Percentiles rank a stretch among this genome's conserved stretches.
These are phyloP conservation scores for Ramularia collo-cygni DNA, from an alignment of 2,329 filamentous ascomycete genomes.

Conservation along the genomic window DNA sequence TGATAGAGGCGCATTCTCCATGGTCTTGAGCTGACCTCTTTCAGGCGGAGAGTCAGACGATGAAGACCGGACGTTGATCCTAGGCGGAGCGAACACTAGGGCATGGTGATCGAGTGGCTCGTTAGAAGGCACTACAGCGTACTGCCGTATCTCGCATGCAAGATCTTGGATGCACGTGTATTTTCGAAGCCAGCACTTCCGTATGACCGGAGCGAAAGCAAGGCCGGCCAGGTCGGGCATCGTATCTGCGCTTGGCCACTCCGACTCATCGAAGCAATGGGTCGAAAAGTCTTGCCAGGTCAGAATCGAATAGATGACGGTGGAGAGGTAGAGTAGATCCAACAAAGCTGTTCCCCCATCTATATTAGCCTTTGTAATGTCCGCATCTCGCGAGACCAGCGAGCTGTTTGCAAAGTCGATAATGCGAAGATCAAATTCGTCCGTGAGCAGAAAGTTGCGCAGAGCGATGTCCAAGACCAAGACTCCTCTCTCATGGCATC, in stretches of 20 bases:
- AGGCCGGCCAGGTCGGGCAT: slow-evolving; percentile 9
- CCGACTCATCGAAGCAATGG: slow-evolving; percentile 7
- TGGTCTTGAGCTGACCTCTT: background rate
- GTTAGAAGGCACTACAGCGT: slow-evolving; percentile 5
- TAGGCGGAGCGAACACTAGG: slow-evolving; percentile 1
- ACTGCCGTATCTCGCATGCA: slow-evolving; percentile 5
- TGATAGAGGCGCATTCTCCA: background rate
- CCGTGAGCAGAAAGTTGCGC: slow-evolving; percentile 12
- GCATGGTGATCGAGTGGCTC: slow-evolving; percentile 4
- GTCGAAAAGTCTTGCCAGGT: slow-evolving; percentile 10
- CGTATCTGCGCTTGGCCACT: slow-evolving; percentile 10
- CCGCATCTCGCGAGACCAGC: slow-evolving; percentile 6
- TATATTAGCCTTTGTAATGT: slow-evolving; percentile 9
- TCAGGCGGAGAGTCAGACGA: slow-evolving; percentile 9
- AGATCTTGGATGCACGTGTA: slow-evolving; percentile 12
- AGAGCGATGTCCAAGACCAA: slow-evolving; percentile 14
- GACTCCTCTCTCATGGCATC: slow-evolving; percentile 12
- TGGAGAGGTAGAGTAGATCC: slow-evolving; percentile 12
- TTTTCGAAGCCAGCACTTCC: slow-evolving; percentile 9
- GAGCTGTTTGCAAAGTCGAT: slow-evolving; percentile 15
- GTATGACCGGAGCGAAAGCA: slow-evolving; percentile 6
- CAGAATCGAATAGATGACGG: slow-evolving; percentile 13
- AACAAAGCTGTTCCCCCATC: slow-evolving; percentile 10
- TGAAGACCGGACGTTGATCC: slow-evolving; percentile 11
- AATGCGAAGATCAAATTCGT: slow-evolving; percentile 12